Conservation (phyloP, 495 filamentous ascomycete genomes). For the Hypoxylon trugodes region DNA sequence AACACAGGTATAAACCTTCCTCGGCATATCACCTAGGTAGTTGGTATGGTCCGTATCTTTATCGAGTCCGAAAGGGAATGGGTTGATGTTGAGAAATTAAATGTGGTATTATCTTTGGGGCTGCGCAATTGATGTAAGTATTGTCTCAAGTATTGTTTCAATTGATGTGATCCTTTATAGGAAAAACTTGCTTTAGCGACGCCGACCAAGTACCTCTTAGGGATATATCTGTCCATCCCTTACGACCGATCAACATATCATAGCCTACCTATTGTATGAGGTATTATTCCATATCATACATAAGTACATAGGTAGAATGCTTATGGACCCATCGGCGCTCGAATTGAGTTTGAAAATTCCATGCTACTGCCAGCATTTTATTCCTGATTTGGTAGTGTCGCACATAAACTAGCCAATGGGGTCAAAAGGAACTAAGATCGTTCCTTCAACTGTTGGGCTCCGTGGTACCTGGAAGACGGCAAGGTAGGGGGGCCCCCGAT, state of each 20-base stretch:
- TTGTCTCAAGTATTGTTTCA: too few relatives aligned
- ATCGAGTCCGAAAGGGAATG: background rate
- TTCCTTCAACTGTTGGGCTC: conserved; percentile 41
- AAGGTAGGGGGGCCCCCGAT: conserved; percentile 5
- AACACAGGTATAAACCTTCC: conserved; percentile 10
- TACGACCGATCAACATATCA: conserved; percentile 12
- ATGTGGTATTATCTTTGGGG: too few relatives aligned
- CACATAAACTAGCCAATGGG: conserved; percentile 20
- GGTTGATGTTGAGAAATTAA: background rate
- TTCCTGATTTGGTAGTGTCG: conserved; percentile 34
- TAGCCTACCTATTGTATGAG: too few relatives aligned
- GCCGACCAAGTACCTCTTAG: too few relatives aligned
- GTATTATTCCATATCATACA: background rate
- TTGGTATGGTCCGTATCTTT: conserved; percentile 12
- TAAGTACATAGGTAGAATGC: background rate
- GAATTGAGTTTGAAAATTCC: conserved; percentile 18
- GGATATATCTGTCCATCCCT: too few relatives aligned
- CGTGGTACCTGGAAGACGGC: conserved; percentile 14
- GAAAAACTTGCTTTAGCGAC: conserved; percentile 15
- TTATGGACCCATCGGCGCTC: too few relatives aligned
- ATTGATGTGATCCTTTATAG: too few relatives aligned
- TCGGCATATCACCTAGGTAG: conserved; percentile 23
- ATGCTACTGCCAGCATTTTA: conserved; percentile 17
- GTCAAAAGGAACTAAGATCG: background rate
- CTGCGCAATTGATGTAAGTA: too few relatives aligned